A percentile compares a stretch with the other conserved stretches of the same genome.
Conservation (phyloP, 139 green algal genomes). For the Chlamydomonas sp. region DNA sequence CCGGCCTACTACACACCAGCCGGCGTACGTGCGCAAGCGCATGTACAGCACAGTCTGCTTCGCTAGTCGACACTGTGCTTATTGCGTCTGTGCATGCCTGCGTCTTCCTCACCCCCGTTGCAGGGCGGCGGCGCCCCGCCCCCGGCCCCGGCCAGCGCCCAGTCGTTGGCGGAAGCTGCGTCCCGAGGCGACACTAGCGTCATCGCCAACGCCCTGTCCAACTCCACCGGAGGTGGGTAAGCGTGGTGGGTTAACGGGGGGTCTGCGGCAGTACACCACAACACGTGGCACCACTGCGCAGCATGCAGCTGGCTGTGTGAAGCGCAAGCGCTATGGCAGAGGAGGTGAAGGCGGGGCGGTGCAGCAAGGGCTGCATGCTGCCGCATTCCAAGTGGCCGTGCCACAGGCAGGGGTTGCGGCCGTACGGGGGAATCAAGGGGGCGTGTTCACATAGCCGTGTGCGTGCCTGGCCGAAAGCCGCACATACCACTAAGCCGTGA, state of each 20-base stretch:
- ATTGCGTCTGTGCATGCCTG: not conserved
- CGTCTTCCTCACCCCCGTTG: not conserved
- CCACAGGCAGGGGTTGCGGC: too few species aligned
- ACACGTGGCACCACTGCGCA: too few species aligned
- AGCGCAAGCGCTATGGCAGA: too few species aligned
- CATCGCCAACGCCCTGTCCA: constrained; percentile 32
- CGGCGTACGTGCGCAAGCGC: not conserved
- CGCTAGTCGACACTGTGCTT: not conserved
- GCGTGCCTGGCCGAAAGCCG: too few species aligned
- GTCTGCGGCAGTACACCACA: too few species aligned
- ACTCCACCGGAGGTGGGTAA: constrained; percentile 24
- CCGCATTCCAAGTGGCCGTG: too few species aligned
- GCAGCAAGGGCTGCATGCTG: too few species aligned
- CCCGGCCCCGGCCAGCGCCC: not conserved
- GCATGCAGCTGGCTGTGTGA: too few species aligned
- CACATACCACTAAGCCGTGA: too few species aligned
- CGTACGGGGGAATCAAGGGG: too few species aligned
- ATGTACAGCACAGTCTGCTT: not conserved
- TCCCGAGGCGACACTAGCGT: constrained; percentile 14
- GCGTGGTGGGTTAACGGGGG: not conserved
- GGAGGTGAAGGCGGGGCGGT: too few species aligned
- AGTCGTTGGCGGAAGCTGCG: constrained; percentile 24
- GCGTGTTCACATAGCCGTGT: too few species aligned
- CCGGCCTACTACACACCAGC: not conserved
- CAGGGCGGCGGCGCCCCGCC: not conserved